Evolutionary conservation across 257 asterid genomes (phyloP).

Genomic region (Penstemon newberryi): DNA sequence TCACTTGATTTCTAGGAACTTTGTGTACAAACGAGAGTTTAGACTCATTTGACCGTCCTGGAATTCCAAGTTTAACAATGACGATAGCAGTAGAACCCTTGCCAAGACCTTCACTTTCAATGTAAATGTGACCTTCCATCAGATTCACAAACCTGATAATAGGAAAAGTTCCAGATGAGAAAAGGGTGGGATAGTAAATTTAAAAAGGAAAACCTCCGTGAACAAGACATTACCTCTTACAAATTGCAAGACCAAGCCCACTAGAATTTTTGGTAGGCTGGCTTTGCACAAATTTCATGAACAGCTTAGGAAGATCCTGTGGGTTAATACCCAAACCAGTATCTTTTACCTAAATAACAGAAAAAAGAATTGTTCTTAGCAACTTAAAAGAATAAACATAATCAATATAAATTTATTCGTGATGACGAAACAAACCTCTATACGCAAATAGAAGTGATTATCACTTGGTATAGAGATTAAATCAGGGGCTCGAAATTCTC

Average conservation of each 20-base stretch:
- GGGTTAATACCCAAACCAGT: slow-evolving; percentile 88
- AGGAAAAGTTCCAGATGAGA: slow-evolving; percentile 16
- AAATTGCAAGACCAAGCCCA: slow-evolving; percentile 97
- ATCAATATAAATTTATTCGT: slow-evolving; percentile 9
- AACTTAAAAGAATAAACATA: slow-evolving; percentile 2
- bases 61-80: slow-evolving; percentile 77
- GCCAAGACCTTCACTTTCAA: slow-evolving; percentile 94
- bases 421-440: slow-evolving; percentile 63
- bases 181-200: background rate
- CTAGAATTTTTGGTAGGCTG: slow-evolving; percentile 74
- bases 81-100: slow-evolving; percentile 82
- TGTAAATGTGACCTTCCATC: slow-evolving; percentile 94
- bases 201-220: background rate
- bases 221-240: slow-evolving; percentile 61
- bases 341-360: slow-evolving; percentile 75
- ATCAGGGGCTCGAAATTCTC: slow-evolving; percentile 82
- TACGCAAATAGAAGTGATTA: slow-evolving; percentile 77
- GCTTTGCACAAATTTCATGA: slow-evolving; percentile 81
- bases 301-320: slow-evolving; percentile 82
- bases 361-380: slow-evolving; percentile 7
- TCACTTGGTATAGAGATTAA: slow-evolving; percentile 74
- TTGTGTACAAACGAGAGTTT: slow-evolving; percentile 45
- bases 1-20: slow-evolving; percentile 56
- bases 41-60: slow-evolving; percentile 59
- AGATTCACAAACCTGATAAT: slow-evolving; percentile 79